Percentiles rank a stretch among this genome's conserved stretches.
phyloP scores from a whole-genome alignment of 2,329 filamentous ascomycete genomes.

The Penicillium thymicola region DNA sequence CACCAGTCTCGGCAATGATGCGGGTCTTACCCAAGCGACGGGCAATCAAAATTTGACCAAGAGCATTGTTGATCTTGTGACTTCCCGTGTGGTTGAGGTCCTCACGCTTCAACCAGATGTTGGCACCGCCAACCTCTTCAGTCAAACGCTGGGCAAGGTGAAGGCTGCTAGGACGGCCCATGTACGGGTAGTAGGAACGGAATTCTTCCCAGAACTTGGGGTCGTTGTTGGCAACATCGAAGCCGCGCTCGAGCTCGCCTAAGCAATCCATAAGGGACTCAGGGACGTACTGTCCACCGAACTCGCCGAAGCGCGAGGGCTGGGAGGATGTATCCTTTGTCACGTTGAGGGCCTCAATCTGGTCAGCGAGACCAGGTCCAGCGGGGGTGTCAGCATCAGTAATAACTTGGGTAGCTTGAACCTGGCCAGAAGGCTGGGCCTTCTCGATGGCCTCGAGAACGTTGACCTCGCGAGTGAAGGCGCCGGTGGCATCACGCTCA shows the following conservation, averaged over 20 bases:
- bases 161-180: slow-evolving; percentile 88
- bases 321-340: slow-evolving; percentile 57
- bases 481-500: slow-evolving; percentile 44
- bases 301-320: slow-evolving; percentile 87
- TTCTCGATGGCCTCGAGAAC: slow-evolving; percentile 65
- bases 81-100: slow-evolving; percentile 97
- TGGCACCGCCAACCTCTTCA: slow-evolving; percentile 83
- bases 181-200: slow-evolving; percentile 92
- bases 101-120: slow-evolving; percentile 97
- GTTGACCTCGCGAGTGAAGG: slow-evolving; percentile 62
- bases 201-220: slow-evolving; percentile 96
- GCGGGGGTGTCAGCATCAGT: slow-evolving; percentile 53
- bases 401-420: slow-evolving; percentile 61
- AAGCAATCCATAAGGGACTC: slow-evolving; percentile 98
- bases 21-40: slow-evolving; percentile 85
- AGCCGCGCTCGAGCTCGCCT: slow-evolving; percentile 83
- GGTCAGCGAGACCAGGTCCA: slow-evolving; percentile 71
- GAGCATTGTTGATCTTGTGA: slow-evolving; percentile 99
- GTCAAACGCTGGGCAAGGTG: slow-evolving; percentile 87
- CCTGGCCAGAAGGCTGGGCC: slow-evolving; percentile 52
- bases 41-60: slow-evolving; percentile 88
- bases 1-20: slow-evolving; percentile 97
- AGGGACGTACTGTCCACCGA: slow-evolving; percentile 94
- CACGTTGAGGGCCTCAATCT: slow-evolving; percentile 77
- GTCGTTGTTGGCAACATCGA: slow-evolving; percentile 82